These are phyloP conservation scores for Hypoxylon sp. DNA, from an alignment of 2,329 filamentous ascomycete genomes.

Conservation along the genomic window DNA sequence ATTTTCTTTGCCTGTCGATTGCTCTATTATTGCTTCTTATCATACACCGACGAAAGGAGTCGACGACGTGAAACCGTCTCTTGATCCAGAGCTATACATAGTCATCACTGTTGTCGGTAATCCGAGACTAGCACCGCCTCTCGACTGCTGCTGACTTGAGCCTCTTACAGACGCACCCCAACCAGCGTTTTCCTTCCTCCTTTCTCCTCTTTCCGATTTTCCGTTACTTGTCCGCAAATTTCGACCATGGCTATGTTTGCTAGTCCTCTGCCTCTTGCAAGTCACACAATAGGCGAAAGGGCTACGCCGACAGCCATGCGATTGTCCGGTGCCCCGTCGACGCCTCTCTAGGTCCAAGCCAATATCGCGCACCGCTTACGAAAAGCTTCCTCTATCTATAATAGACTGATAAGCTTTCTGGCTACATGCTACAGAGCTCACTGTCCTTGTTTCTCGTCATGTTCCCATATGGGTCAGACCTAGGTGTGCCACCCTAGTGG, in stretches of 20 bases:
- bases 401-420: neutral
- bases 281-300: neutral
- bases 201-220: slow-evolving; percentile 1
- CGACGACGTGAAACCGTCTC: neutral
- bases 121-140: slow-evolving; percentile 30
- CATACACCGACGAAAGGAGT: neutral
- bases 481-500: slow-evolving; percentile 9
- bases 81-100: slow-evolving; percentile 16
- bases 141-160: slow-evolving; percentile 33
- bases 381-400: neutral
- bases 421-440: neutral
- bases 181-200: neutral
- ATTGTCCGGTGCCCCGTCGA: slow-evolving; percentile 20
- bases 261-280: slow-evolving; percentile 8
- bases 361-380: slow-evolving; percentile 29
- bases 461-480: neutral
- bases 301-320: slow-evolving; percentile 19
- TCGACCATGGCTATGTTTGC: slow-evolving; percentile 4
- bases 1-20: slow-evolving; percentile 7
- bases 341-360: slow-evolving; percentile 15
- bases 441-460: neutral
- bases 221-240: neutral
- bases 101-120: slow-evolving; percentile 37
- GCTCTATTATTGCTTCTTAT: neutral
- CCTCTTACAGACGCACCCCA: slow-evolving; percentile 21